phyloP scores from a whole-genome alignment of 257 asterid species.

The Solanum acaule region DNA sequence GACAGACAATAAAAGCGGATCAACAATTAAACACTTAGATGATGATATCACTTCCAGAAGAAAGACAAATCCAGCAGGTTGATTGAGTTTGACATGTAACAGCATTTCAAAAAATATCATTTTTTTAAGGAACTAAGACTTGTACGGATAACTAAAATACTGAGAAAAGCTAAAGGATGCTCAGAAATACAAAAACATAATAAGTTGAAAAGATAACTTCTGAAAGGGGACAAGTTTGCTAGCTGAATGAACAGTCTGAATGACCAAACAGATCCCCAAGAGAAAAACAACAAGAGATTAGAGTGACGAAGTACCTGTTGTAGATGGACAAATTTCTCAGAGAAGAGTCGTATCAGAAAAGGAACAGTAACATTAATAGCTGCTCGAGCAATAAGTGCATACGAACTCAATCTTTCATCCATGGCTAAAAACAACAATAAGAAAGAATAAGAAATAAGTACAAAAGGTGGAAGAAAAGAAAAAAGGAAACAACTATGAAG shows the following conservation, averaged over 20 bases:
- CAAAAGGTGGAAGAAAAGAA: background rate
- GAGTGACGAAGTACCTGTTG: conserved; percentile 48
- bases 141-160: background rate
- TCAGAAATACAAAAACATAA: background rate
- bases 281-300: background rate
- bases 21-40: background rate
- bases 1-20: background rate
- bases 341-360: conserved; percentile 52
- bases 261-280: background rate
- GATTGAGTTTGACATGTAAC: background rate
- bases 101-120: background rate
- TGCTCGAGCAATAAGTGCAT: conserved; percentile 97
- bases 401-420: conserved; percentile 94
- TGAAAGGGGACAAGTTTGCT: background rate
- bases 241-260: background rate
- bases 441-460: conserved; percentile 5
- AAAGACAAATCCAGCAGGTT: background rate
- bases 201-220: background rate
- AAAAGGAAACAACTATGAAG: background rate
- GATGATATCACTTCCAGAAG: background rate
- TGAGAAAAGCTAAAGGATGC: background rate
- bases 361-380: conserved; percentile 62
- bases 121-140: background rate
- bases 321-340: conserved; percentile 58
- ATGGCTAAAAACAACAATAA: conserved; percentile 48